Base-by-base conservation (phyloP, 768 basidiomycete species). In the Collybia sordida region DNA sequence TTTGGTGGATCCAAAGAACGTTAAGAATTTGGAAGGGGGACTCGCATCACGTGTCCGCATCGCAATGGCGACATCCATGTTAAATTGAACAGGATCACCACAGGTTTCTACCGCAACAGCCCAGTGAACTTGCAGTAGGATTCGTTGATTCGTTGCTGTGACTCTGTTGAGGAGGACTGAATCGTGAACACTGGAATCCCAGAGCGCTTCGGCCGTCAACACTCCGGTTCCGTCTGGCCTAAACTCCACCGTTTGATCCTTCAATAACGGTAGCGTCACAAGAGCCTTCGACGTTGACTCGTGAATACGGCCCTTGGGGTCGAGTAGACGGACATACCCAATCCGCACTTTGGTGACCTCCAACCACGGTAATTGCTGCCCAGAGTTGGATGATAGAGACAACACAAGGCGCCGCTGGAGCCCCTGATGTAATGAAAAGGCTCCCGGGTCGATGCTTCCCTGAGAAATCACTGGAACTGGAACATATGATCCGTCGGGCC, bases 161-260 rank as follows among this genome's bases (percentile, higher is more conserved):
- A 93, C 86, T 22, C 86, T 82, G 65, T 99, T 96, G 53, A 99
- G 77, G 38, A 95, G 71, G 14, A 83, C 65, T 11, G 92, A 93
- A 57, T 92, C 85, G 64, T 98, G 97, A 11, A 91, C 71, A 50
- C 93, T 93, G 1, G 92, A 93, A 69, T 99, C 97, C 95, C 96
- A 98, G 5, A 90, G 74, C 1, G 87, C 87, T 47, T 84, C 81
- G 7, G 83, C 85, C 18, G 77, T 70, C 39, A 98, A 66, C 6
- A 67, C 64, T 9, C 90, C 86, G 6, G 89, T 90, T 3, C 96
- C 95, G 67, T 98, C 94, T 1, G 87, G 77, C 58, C 75, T 84
- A 73, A 90, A 93, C 55, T 90, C 83, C 18, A 92, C 71, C 1
- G 61, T 65, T 69, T 90, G 88, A 17, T 89, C 83, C 64, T 86